These are phyloP conservation scores for Chaetomium sp. DNA, from an alignment of 2,329 filamentous ascomycete species.

Conservation along the genomic window DNA sequence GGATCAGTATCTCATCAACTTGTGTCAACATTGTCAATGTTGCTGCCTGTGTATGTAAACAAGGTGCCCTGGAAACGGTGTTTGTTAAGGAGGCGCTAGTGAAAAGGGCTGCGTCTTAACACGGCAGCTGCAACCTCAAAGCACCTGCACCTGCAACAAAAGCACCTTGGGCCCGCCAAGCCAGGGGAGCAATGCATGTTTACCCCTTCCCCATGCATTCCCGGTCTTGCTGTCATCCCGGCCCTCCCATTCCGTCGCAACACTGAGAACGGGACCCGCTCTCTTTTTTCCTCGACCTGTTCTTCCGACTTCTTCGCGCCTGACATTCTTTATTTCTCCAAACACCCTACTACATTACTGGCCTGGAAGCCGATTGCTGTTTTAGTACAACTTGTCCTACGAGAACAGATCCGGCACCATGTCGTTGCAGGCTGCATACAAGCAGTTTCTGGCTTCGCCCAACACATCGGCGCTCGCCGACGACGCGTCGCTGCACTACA, in stretches of 20 bases:
- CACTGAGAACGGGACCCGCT: conserved; percentile 10
- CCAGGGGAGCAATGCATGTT: conserved; percentile 21
- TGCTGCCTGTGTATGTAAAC: not conserved
- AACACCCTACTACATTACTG: not conserved
- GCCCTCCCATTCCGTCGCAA: conserved; percentile 14
- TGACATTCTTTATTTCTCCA: conserved; percentile 12
- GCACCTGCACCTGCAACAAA: not conserved
- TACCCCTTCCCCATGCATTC: conserved; percentile 31
- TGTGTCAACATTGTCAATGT: not conserved
- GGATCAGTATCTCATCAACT: not conserved
- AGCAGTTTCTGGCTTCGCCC: conserved; percentile 71
- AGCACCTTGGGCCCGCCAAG: conserved; percentile 23
- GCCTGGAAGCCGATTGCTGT: not conserved
- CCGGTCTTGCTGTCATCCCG: conserved; percentile 28
- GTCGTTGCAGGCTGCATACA: conserved; percentile 61
- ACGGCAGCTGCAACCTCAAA: conserved; percentile 10
- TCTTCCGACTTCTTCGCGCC: conserved; percentile 12
- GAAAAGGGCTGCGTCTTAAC: conserved; percentile 19
- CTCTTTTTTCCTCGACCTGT: conserved; percentile 21
- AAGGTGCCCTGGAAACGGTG: not conserved
- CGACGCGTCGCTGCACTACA: conserved; percentile 77
- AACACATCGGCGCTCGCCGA: conserved; percentile 63
- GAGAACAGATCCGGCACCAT: conserved; percentile 39
- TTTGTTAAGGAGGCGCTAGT: conserved; percentile 21
- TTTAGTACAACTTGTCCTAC: not conserved